These are phyloP conservation scores for Verticillium longisporum DNA, from an alignment of 2,329 filamentous ascomycete species.

Conservation along the genomic window DNA sequence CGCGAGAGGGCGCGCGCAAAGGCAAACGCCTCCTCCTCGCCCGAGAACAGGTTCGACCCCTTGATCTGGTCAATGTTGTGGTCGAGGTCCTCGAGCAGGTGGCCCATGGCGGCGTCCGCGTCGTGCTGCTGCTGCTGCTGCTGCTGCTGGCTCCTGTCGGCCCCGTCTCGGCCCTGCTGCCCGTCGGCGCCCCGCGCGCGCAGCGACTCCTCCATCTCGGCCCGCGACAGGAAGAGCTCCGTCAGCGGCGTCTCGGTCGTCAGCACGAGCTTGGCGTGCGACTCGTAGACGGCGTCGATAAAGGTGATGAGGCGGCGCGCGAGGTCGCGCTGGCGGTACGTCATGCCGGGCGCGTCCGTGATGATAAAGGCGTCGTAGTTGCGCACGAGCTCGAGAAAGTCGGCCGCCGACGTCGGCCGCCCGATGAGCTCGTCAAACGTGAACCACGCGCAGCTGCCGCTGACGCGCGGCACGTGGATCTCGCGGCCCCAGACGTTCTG, in stretches of 20 bases:
- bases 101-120: conserved; percentile 65
- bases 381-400: conserved; percentile 87
- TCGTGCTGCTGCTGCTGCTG: no score
- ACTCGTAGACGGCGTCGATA: conserved; percentile 92
- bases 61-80: conserved; percentile 81
- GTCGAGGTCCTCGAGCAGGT: conserved; percentile 81
- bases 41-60: conserved; percentile 78
- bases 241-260: conserved; percentile 81
- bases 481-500: conserved; percentile 91
- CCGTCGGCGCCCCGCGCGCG: no score
- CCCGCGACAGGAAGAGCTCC: conserved; percentile 75
- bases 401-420: conserved; percentile 80
- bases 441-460: conserved; percentile 83
- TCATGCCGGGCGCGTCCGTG: conserved; percentile 90
- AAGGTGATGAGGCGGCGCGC: conserved; percentile 95
- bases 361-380: conserved; percentile 90
- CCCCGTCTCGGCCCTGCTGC: no score
- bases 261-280: conserved; percentile 86
- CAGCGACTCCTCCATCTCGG: conserved; percentile 59
- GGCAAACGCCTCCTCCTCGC: conserved; percentile 93
- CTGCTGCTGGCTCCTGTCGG: no score
- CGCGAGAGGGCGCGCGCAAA: conserved; percentile 84
- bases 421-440: conserved; percentile 90
- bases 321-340: conserved; percentile 74
- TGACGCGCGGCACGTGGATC: conserved; percentile 80